Base-by-base conservation (phyloP, 2,329 filamentous ascomycete species). In the Claviceps cyperi region DNA sequence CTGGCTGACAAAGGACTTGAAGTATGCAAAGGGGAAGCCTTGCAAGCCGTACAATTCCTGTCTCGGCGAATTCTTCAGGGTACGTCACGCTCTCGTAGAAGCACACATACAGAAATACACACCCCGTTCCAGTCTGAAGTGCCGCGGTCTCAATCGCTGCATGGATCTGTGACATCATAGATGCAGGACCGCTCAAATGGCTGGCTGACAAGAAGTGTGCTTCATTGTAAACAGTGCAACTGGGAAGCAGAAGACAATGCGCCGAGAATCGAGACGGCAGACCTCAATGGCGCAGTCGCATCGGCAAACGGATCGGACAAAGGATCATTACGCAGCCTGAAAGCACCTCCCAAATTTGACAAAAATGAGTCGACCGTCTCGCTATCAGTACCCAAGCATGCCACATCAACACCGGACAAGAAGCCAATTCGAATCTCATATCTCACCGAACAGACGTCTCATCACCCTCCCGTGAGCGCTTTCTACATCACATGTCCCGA, bases 21-120 rank as follows among this genome's bases (percentile, higher is more conserved):
- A 98, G 78, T 98, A 97, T 62, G 87, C 94, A 65, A 97, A 97
- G 72, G 91, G 91, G 53, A 94, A 90, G 72, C 92, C 92, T 43
- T 97, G 91, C 80, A 98, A 98, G 69, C 92, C 92, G 11, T 98
- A 98, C 72, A 98, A 98, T 69, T 96, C 90, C 46, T 90, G 89
- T 37, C 70, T 98, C 47, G 92, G 92, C 56, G 92, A 98, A 71
- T 98, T 98, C 70, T 98, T 98, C 71, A 79, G 89, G 70, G 86
- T 90, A 72, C 61, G 81, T 47, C 17, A 14, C 6, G 24, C 24
- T 14, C 15, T 8, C 6, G n/a, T 17, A 15, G 17, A 32, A 39
- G 8, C 19, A 19, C 38, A 39, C 9, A 22, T 4, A 13, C 43
- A 28, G 6, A 9, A n/a, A 21, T 35, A 17, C 24, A 35, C 24